A percentile compares a stretch with the other conserved stretches of the same genome.
phyloP scores from a whole-genome alignment of 495 filamentous ascomycete species.

The Lentithecium fluviatile region DNA sequence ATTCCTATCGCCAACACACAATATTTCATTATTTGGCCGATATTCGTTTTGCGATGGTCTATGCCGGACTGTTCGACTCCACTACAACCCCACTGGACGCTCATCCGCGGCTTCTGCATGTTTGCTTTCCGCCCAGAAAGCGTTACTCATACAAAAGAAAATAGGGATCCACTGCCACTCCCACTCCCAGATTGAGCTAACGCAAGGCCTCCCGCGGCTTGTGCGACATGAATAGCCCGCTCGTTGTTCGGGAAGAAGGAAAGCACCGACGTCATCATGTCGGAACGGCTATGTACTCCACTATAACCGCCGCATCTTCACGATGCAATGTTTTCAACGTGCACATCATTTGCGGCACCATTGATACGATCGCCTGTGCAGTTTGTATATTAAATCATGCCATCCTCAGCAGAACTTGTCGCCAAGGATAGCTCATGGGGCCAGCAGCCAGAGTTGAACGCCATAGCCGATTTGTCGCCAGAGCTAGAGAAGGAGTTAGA shows the following conservation, averaged over 20 bases:
- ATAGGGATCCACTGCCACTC: no score
- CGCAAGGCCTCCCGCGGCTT: not conserved
- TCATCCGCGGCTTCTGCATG: not conserved
- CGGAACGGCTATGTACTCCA: not conserved
- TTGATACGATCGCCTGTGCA: not conserved
- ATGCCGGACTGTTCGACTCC: not conserved
- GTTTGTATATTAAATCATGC: not conserved
- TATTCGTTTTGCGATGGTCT: no score
- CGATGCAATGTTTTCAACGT: not conserved
- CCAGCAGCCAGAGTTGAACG: constrained; percentile 7
- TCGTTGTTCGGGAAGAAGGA: not conserved
- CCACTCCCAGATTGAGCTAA: no score
- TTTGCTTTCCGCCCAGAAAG: not conserved
- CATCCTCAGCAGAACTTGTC: constrained; percentile 1
- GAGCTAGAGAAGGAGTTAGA: constrained; percentile 7
- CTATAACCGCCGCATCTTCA: no score
- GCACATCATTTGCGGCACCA: not conserved
- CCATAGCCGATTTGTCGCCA: constrained; percentile 14
- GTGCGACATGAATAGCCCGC: not conserved
- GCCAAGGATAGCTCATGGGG: constrained; percentile 7
- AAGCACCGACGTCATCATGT: constrained; percentile 1
- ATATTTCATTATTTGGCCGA: no score
- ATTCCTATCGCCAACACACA: no score
- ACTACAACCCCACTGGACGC: not conserved
- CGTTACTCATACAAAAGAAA: constrained; percentile 4